Evolutionary conservation across 108 stramenopile species (phyloP), one percentile per base, ranked within the genome.

Genomic region (Seminavis robusta): DNA sequence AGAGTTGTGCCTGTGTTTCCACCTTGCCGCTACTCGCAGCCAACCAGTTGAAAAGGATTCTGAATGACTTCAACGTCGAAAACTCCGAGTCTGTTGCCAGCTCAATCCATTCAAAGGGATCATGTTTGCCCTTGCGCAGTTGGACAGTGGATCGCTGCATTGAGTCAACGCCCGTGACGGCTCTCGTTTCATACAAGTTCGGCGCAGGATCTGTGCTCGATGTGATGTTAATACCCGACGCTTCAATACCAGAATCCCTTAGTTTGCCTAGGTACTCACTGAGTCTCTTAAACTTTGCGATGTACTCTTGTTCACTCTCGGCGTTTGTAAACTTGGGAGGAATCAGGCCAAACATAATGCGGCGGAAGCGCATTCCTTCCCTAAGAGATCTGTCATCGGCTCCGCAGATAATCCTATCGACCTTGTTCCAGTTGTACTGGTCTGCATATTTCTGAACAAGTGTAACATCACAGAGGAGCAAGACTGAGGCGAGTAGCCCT

Each of bases 1-100:
- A 63, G 13, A 81, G 68, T 34, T 89, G 81, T n/a, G 88, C 68
- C 59, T 94, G 88, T 19, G 81, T 63, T 38, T 94, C 90, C 46
- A 94, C 79, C 52, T 90, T 88, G 11, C 68, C 68, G 6, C 86
- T 67, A 29, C 79, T 82, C 25, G 86, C 87, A n/a, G 91, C 93
- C 26, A 94, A 79, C 93, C 93, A 94, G 37, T 90, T 85, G 38
- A 91, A 83, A 32, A 82, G 83, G 7, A 94, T 83, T 36, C 89
- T 66, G 57, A 83, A 94, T 13, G 88, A 81, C 15, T 85, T 65
- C 8, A 63, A 31, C 23, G 93, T 86, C 56, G 83, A 74, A 52
- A 88, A 91, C 5, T 70, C 78, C 23, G 80, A 59, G 38, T 82
- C 81, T 17, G 77, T 58, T 7, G 82, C 73, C 38, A 94, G 52